Conservation (phyloP, 2,329 filamentous ascomycete species). For the Ceratocystis smalleyi region DNA sequence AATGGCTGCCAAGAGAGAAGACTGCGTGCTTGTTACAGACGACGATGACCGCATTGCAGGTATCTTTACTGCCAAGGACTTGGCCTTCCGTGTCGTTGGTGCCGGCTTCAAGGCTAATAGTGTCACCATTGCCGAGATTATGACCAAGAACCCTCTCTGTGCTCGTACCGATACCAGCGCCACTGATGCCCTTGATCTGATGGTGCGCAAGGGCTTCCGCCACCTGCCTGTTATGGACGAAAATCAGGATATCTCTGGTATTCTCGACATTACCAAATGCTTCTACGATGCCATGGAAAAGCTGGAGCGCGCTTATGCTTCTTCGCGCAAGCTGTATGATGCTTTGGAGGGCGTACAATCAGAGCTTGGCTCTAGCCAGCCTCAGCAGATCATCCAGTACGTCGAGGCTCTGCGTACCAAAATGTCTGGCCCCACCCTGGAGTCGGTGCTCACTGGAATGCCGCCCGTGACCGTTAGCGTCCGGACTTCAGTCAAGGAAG, state of each 20-base stretch:
- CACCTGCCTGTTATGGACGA: conserved; percentile 99
- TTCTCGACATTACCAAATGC: conserved; percentile 97
- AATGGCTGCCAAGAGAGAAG: conserved; percentile 97
- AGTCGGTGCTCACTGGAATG: conserved; percentile 81
- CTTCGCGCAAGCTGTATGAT: conserved; percentile 95
- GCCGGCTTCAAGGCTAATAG: conserved; percentile 75
- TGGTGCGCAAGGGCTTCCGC: conserved; percentile 96
- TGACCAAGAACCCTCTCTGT: conserved; percentile 98
- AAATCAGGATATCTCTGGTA: conserved; percentile 97
- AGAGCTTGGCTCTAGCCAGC: conserved; percentile 86
- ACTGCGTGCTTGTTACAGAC: conserved; percentile 94
- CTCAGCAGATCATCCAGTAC: conserved; percentile 97
- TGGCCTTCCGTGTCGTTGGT: conserved; percentile 92
- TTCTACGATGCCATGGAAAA: conserved; percentile 99
- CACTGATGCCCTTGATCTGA: conserved; percentile 89
- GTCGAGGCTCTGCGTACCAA: conserved; percentile 88
- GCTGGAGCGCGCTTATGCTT: conserved; percentile 90
- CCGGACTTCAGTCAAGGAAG: conserved; percentile 88
- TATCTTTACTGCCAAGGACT: conserved; percentile 97
- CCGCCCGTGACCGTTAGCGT: conserved; percentile 92
- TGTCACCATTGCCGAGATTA: conserved; percentile 92
- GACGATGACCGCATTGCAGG: conserved; percentile 95
- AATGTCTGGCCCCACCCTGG: conserved; percentile 94
- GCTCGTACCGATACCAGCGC: conserved; percentile 95
- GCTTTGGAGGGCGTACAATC: conserved; percentile 95